Evolutionary conservation across 768 basidiomycete species (phyloP).

Genomic region (Lentinula aciculospora): DNA sequence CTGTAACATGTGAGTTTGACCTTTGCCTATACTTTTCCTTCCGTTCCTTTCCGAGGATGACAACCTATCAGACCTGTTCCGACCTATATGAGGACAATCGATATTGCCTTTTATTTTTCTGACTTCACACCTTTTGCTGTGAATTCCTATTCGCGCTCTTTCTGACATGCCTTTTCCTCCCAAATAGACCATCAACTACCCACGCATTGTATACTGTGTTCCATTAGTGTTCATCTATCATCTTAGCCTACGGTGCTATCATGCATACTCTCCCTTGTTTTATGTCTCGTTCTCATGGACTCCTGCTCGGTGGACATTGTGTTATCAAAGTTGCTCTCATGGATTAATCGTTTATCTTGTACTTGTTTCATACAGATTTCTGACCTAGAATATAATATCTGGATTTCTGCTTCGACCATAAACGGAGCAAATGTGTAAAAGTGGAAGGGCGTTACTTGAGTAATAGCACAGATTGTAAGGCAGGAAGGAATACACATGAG

Average conservation of each 20-base stretch:
- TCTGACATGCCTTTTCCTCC: not conserved
- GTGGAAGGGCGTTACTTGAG: no score
- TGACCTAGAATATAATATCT: no score
- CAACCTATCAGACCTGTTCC: slow-evolving; percentile 64
- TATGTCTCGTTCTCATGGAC: not conserved
- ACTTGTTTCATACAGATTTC: no score
- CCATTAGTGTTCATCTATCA: not conserved
- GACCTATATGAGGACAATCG: slow-evolving; percentile 51
- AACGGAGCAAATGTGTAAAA: no score
- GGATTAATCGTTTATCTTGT: not conserved
- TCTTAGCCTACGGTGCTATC: not conserved
- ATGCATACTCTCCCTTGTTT: not conserved
- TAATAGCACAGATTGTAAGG: not conserved
- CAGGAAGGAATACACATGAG: not conserved
- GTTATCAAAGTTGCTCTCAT: not conserved
- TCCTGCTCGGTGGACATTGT: not conserved
- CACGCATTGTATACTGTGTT: not conserved
- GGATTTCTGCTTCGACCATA: no score
- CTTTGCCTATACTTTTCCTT: slow-evolving; percentile 1
- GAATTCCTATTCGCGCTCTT: not conserved
- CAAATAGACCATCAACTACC: not conserved
- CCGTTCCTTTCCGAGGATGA: slow-evolving; percentile 30
- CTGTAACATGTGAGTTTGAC: slow-evolving; percentile 30
- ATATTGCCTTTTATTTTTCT: slow-evolving; percentile 52
- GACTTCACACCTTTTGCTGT: slow-evolving; percentile 16